Evolutionary conservation across 2,329 filamentous ascomycete species (phyloP), one percentile per base, ranked within the genome.

Genomic region (Scedosporium apiospermum): DNA sequence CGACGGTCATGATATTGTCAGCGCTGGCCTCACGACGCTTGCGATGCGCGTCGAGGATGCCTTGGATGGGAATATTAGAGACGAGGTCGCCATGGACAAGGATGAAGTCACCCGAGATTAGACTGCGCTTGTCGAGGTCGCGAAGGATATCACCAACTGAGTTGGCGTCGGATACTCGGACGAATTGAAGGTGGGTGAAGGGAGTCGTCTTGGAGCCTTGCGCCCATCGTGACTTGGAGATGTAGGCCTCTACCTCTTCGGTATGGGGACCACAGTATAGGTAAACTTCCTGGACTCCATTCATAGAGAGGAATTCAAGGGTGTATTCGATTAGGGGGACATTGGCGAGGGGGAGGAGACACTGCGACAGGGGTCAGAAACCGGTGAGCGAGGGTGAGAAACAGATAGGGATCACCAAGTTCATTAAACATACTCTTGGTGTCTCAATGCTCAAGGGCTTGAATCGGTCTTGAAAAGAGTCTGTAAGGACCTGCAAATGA

Each of bases 1-100:
- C 85, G 82, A 97, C 89, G 3, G 95, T 99, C 95, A 99, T 98
- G 75, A 97, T 96, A 44, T 93, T 92, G 72, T 96, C 93, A 70
- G 95, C 93, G 77, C 96, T 91, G 62, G 87, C 86, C 70, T 88
- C 84, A 64, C 92, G 86, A 64, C 95, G 88, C 62, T 88, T 88
- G 65, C 90, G 86, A 73, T 99, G 95, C 61, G 86, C 87, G 3
- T 87, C 85, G 60, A 99, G 77, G 7, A 90, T 89, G 58, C 80
- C 80, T 65, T 93, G 91, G n/a, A 99, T 86, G 18, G 89, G 84
- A 63, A 98, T 79, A 71, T 97, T 98, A 66, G 91, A 90, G 59
- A 99, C 87, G 27, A 98, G 82, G 73, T 99, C 95, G 63, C 93
- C 93, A 72, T 96, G 93, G 2, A 98, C 91, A 7, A 96, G 79